phyloP scores from a whole-genome alignment of 1,139 yeast species.

The Hansenula anomala region DNA sequence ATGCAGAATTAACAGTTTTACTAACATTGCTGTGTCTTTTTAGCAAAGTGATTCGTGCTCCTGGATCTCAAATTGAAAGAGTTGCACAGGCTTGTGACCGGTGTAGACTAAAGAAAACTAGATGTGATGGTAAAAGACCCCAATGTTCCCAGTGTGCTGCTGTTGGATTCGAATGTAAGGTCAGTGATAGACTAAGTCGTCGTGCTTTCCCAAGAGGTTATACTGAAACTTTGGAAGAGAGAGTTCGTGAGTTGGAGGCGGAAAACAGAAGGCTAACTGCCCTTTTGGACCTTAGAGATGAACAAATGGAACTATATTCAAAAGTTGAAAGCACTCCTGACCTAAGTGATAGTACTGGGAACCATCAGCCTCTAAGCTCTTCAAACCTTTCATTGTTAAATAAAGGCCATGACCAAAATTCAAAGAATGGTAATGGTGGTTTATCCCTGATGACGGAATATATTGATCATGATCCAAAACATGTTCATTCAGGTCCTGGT shows the following conservation, averaged over 20 bases:
- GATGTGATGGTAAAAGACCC: slow-evolving; percentile 70
- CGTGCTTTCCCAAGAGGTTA: slow-evolving; percentile 75
- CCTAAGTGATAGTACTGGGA: neutral
- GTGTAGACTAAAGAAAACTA: slow-evolving; percentile 69
- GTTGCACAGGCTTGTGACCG: slow-evolving; percentile 80
- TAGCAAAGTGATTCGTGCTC: slow-evolving; percentile 23
- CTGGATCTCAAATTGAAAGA: slow-evolving; percentile 29
- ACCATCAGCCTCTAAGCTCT: slow-evolving; percentile 23
- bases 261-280: slow-evolving; percentile 39
- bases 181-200: slow-evolving; percentile 66
- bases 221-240: slow-evolving; percentile 66
- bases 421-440: neutral
- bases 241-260: slow-evolving; percentile 55
- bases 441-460: slow-evolving; percentile 10
- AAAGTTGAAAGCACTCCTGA: slow-evolving; percentile 7
- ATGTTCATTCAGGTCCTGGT: slow-evolving; percentile 51
- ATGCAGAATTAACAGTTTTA: too few species aligned
- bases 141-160: slow-evolving; percentile 61
- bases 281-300: slow-evolving; percentile 24
- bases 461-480: slow-evolving; percentile 27
- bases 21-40: neutral
- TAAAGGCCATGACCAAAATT: slow-evolving; percentile 9
- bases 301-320: slow-evolving; percentile 21
- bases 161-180: slow-evolving; percentile 64
- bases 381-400: slow-evolving; percentile 26